A percentile compares a stretch with the other conserved stretches of the same genome.
These are phyloP conservation scores for Trichosporon faecale DNA, from an alignment of 1,284 basidiomycete genomes.

Conservation along the genomic window DNA sequence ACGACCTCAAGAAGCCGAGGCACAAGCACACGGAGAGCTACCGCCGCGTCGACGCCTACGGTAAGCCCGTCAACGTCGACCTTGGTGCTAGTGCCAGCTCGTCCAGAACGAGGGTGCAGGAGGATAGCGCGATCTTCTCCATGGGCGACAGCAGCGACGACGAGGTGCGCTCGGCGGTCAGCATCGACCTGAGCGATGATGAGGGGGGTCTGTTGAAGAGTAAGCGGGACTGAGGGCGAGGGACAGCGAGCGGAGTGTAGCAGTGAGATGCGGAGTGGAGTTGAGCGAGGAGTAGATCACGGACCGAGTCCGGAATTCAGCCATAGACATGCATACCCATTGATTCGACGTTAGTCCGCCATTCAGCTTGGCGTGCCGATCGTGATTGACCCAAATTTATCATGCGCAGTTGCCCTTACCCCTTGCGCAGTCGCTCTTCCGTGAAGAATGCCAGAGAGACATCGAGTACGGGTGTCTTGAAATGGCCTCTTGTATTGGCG, in stretches of 20 bases:
- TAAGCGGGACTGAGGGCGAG: neutral
- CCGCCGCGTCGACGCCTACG: slow-evolving; percentile 26
- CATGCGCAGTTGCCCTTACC: too few species aligned
- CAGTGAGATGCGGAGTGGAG: neutral
- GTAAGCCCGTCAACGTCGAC: slow-evolving; percentile 23
- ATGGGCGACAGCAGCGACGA: slow-evolving; percentile 1
- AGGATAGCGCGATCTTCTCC: neutral
- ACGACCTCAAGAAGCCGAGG: slow-evolving; percentile 10
- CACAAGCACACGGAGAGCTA: slow-evolving; percentile 1
- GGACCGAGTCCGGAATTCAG: neutral
- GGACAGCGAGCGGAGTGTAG: neutral
- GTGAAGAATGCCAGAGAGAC: too few species aligned
- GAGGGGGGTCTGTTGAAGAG: neutral
- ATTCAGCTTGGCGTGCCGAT: neutral
- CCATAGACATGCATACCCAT: neutral
- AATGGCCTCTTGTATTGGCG: too few species aligned
- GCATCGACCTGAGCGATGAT: slow-evolving; percentile 1
- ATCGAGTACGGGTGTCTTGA: too few species aligned
- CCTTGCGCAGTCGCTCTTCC: too few species aligned
- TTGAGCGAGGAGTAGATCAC: neutral
- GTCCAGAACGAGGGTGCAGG: slow-evolving; percentile 2
- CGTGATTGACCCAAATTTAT: neutral
- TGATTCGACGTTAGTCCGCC: neutral
- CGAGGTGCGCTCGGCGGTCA: neutral
- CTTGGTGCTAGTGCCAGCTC: neutral